phyloP scores from a whole-genome alignment of 495 filamentous ascomycete species.

The Chaetomium cochliodes region DNA sequence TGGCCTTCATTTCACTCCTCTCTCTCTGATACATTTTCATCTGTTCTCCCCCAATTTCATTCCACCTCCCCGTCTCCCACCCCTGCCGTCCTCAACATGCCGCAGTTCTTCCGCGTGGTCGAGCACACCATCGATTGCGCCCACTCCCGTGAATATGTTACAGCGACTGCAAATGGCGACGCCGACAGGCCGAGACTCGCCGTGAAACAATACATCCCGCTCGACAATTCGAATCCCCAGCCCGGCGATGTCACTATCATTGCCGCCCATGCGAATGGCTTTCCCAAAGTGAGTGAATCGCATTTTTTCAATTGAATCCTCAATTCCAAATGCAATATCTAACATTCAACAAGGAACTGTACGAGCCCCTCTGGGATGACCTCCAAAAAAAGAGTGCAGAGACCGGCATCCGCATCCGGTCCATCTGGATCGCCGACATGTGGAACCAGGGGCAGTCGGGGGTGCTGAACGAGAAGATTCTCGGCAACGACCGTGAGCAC shows the following conservation, averaged over 20 bases:
- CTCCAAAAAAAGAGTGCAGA: constrained; percentile 53
- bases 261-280: constrained; percentile 81
- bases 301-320: too few species aligned
- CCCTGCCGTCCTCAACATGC: constrained; percentile 19
- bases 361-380: constrained; percentile 85
- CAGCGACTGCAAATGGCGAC: constrained; percentile 60
- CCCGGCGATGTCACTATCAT: constrained; percentile 80
- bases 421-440: constrained; percentile 85
- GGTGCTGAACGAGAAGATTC: constrained; percentile 65
- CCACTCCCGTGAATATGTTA: constrained; percentile 71
- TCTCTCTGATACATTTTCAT: too few species aligned
- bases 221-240: constrained; percentile 60
- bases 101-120: constrained; percentile 38
- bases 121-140: constrained; percentile 64
- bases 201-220: constrained; percentile 81
- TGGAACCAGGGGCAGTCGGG: constrained; percentile 73
- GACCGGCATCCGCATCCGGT: constrained; percentile 63
- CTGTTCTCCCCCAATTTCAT: too few species aligned
- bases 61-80: background rate
- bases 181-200: constrained; percentile 64
- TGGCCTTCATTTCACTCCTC: too few species aligned
- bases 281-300: constrained; percentile 64
- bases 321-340: too few species aligned
- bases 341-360: constrained; percentile 59
- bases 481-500: constrained; percentile 74